phyloP scores from a whole-genome alignment of 2,329 filamentous ascomycete species.

The Aureobasidium pullulans region DNA sequence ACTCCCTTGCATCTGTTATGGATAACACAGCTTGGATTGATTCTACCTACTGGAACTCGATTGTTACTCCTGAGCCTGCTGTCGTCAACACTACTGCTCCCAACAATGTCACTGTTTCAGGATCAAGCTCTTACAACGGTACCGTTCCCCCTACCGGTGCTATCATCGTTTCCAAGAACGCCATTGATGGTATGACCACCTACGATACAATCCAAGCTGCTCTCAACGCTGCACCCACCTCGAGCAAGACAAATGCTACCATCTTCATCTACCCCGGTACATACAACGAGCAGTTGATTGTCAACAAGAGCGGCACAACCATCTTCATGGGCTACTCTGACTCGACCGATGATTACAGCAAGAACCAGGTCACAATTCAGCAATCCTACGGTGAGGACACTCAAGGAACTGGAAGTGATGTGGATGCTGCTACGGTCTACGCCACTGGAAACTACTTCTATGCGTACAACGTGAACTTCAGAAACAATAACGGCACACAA shows the following conservation, averaged over 20 bases:
- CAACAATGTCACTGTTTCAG: slow-evolving; percentile 23
- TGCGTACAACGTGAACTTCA: slow-evolving; percentile 35
- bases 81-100: slow-evolving; percentile 15
- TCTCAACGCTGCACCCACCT: slow-evolving; percentile 29
- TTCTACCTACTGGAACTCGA: slow-evolving; percentile 32
- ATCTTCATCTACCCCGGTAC: slow-evolving; percentile 36
- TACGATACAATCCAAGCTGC: slow-evolving; percentile 33
- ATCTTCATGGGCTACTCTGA: slow-evolving; percentile 34
- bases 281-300: slow-evolving; percentile 33
- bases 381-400: slow-evolving; percentile 32
- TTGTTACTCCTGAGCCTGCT: slow-evolving; percentile 27
- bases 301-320: slow-evolving; percentile 33
- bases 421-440: slow-evolving; percentile 35
- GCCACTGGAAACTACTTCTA: slow-evolving; percentile 35
- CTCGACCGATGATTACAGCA: slow-evolving; percentile 30
- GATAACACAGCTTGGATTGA: slow-evolving; percentile 33
- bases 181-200: slow-evolving; percentile 29
- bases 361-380: slow-evolving; percentile 32
- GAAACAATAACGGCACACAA: slow-evolving; percentile 31
- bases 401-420: slow-evolving; percentile 29
- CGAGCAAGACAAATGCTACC: slow-evolving; percentile 31
- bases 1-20: slow-evolving; percentile 28
- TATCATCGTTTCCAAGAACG: slow-evolving; percentile 32
- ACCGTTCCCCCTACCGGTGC: slow-evolving; percentile 30
- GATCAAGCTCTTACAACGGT: slow-evolving; percentile 26